A percentile compares a stretch with the other conserved stretches of the same genome.
These are phyloP conservation scores for Candida taoyuanica DNA, from an alignment of 805 yeast genomes.

Conservation along the genomic window DNA sequence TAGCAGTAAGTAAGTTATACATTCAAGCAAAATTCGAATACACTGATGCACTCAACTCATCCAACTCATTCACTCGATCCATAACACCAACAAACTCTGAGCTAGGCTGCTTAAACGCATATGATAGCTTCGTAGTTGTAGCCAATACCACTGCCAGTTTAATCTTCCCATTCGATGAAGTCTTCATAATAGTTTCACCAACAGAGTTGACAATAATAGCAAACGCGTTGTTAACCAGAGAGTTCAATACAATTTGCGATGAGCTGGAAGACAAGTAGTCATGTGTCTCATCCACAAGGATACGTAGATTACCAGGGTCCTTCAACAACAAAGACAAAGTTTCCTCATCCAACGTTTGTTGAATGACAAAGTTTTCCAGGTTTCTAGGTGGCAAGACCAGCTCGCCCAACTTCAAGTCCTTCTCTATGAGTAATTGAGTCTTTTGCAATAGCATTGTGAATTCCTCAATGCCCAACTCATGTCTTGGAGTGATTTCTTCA, in stretches of 20 bases:
- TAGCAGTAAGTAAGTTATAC: no score
- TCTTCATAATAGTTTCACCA: constrained; percentile 19
- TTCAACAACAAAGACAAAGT: constrained; percentile 30
- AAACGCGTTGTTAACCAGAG: constrained; percentile 32
- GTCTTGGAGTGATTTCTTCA: constrained; percentile 61
- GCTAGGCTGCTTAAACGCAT: constrained; percentile 38
- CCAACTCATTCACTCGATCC: constrained; percentile 58
- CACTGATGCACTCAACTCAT: constrained; percentile 85
- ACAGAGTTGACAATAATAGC: constrained; percentile 9
- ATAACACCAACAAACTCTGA: constrained; percentile 40
- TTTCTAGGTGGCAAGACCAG: constrained; percentile 47
- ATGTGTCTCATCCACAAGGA: constrained; percentile 39
- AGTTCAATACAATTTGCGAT: constrained; percentile 28
- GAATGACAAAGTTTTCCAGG: constrained; percentile 48
- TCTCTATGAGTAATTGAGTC: constrained; percentile 35
- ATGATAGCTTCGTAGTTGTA: constrained; percentile 60
- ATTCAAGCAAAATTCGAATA: constrained; percentile 62
- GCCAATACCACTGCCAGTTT: constrained; percentile 72
- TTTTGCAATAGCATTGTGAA: constrained; percentile 43
- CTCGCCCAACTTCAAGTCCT: constrained; percentile 39
- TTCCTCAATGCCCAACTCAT: constrained; percentile 60
- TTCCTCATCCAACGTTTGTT: constrained; percentile 45
- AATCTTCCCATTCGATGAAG: constrained; percentile 27
- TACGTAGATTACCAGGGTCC: constrained; percentile 29
- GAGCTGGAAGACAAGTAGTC: constrained; percentile 38